Evolutionary conservation across 495 filamentous ascomycete species (phyloP).

Genomic region (Amphirosellinia nigrospora): DNA sequence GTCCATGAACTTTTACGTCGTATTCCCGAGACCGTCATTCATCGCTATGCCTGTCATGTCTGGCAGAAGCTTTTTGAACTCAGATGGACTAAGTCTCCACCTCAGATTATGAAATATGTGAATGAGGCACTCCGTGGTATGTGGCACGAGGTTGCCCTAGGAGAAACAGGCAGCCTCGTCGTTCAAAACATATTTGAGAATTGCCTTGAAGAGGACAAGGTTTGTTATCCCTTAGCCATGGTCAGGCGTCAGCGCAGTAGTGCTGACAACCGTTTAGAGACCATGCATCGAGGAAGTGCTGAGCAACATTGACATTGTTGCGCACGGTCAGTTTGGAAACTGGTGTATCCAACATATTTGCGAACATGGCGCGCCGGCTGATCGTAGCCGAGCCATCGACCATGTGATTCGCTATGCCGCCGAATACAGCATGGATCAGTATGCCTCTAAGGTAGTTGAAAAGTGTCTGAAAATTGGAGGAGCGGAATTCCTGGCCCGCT

Average conservation of each 20-base stretch:
- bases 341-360: constrained; percentile 99
- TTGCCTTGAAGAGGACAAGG: constrained; percentile 98
- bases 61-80: constrained; percentile 99
- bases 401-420: constrained; percentile 91
- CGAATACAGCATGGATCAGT: constrained; percentile 99
- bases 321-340: constrained; percentile 98
- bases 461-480: constrained; percentile 98
- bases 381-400: constrained; percentile 91
- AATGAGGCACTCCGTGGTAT: constrained; percentile 94
- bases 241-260: constrained; percentile 20
- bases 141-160: constrained; percentile 98
- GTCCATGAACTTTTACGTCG: constrained; percentile 93
- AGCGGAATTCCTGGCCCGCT: constrained; percentile 86
- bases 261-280: constrained; percentile 65
- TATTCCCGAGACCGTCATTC: constrained; percentile 97
- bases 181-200: constrained; percentile 99
- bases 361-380: constrained; percentile 90
- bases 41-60: constrained; percentile 97
- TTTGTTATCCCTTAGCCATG: constrained; percentile 43
- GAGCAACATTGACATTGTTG: constrained; percentile 89
- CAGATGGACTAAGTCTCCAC: constrained; percentile 91
- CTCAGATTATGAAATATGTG: constrained; percentile 98
- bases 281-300: constrained; percentile 97
- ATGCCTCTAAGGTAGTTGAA: constrained; percentile 98
- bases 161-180: constrained; percentile 95